Base-by-base conservation (phyloP, 164 flowering plant genomes). In the Tinospora cordifolia region DNA sequence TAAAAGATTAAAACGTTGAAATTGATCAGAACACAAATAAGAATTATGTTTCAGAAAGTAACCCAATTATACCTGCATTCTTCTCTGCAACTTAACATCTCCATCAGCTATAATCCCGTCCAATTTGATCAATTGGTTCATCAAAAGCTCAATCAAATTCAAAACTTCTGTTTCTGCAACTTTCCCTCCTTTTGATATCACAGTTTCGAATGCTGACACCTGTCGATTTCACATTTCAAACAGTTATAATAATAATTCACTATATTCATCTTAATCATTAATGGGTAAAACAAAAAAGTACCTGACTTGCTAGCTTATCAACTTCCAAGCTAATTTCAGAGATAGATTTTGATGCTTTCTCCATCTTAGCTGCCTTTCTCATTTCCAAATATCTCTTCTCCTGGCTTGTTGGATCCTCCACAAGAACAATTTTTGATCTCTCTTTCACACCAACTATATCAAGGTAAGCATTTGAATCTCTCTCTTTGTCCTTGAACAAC, bases 201-300 rank as follows among this genome's bases (percentile, higher is more conserved):
- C 66, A 2, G 91, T 78, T 78, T 94, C 97, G 46, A 90, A 73
- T 65, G 88, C 86, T 10, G 96, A 80, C n/a, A 94, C 97, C 99
- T 94, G 73, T 64, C 70, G 77, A 85, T 21, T 14, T 65, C 0
- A 34, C 11, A 44, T 17, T 25, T 46, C 57, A 67, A 46, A 24
- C 59, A 25, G 5, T 72, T 51, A 15, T 75, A 69, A 44, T 13
- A 7, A 46, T 44, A 5, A 40, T 14, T 21, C 21, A 19, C 13
- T 40, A 19, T 27, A 8, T 12, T 27, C 25, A 59, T 5, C 38
- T 65, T 30, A 10, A 38, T 65, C 46, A 11, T 46, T 39, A 36
- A 36, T 27, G 8, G 24, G 24, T 58, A 65, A 15, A n/a, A n/a
- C n/a, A 59, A 62, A 79, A 40, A 21, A 15, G 36, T 54, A 92